Evolutionary conservation across 106 monocot species (phyloP).

Genomic region (Amphibolis antarctica): DNA sequence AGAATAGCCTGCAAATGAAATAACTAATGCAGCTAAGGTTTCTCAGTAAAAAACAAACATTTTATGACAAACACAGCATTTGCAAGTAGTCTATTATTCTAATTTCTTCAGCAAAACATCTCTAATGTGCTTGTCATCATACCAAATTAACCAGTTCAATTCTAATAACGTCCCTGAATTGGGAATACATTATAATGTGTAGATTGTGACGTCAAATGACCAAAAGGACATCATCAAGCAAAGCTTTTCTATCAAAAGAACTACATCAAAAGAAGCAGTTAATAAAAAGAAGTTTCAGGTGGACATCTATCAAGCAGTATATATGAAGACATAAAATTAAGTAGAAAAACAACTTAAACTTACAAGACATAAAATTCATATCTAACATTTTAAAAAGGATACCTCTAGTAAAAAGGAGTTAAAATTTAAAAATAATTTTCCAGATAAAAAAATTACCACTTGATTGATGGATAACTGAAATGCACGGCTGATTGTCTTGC

Average conservation of each 20-base stretch:
- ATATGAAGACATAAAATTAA: neutral
- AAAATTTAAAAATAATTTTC: no score
- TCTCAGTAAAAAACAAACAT: neutral
- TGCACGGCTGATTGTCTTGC: conserved; percentile 21
- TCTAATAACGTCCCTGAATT: no score
- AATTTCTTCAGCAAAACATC: no score
- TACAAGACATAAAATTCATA: neutral
- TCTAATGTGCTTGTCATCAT: no score
- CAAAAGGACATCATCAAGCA: no score
- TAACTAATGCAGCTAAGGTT: neutral
- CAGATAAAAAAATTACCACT: conserved; percentile 33
- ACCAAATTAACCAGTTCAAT: no score
- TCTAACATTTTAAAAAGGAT: neutral
- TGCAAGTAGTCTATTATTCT: no score
- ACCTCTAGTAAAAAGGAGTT: neutral
- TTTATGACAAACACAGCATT: neutral
- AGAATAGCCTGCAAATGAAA: conserved; percentile 41
- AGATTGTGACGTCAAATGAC: no score
- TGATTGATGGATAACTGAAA: conserved; percentile 40
- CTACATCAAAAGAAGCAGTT: no score
- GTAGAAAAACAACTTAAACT: neutral
- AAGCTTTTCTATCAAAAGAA: no score
- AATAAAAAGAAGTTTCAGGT: neutral
- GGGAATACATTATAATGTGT: no score
- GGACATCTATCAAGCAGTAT: neutral